Conservation (phyloP, 2,329 filamentous ascomycete species). For the Metarhizium brunneum region DNA sequence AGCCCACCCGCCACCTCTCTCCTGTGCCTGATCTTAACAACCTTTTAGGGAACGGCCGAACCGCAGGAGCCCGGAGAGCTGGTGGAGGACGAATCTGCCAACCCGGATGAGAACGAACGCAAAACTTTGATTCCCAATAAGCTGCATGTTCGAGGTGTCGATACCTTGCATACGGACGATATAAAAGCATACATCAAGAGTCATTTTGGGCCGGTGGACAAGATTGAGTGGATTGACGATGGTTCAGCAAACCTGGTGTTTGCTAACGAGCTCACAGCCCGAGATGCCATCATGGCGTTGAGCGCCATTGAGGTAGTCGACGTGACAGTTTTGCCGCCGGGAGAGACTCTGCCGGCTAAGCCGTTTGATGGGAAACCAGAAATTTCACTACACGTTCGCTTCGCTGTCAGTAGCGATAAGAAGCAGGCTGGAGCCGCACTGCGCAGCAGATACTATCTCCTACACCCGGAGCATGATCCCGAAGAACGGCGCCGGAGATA, state of each 20-base stretch:
- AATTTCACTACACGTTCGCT: constrained; percentile 59
- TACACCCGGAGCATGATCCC: constrained; percentile 83
- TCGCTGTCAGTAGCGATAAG: constrained; percentile 65
- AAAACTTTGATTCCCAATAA: constrained; percentile 39
- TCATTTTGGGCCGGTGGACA: constrained; percentile 51
- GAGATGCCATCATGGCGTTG: constrained; percentile 46
- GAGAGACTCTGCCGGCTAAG: constrained; percentile 63
- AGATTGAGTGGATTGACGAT: constrained; percentile 93
- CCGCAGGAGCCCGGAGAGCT: constrained; percentile 29
- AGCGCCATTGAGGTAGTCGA: constrained; percentile 43
- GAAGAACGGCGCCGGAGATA: constrained; percentile 57
- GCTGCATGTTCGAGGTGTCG: constrained; percentile 76
- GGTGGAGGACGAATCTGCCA: constrained; percentile 22
- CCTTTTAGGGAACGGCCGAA: constrained; percentile 23
- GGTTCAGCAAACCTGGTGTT: constrained; percentile 83
- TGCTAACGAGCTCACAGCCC: constrained; percentile 40
- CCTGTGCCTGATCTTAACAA: constrained; percentile 8
- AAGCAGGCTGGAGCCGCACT: constrained; percentile 72
- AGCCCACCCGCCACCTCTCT: not conserved
- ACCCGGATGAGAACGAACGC: constrained; percentile 12
- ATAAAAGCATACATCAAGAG: constrained; percentile 66
- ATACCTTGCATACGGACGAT: constrained; percentile 70
- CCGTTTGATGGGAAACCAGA: constrained; percentile 58
- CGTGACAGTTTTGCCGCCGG: constrained; percentile 42
- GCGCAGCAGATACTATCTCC: constrained; percentile 82